These are phyloP conservation scores for Leccinum aurantiacum DNA, from an alignment of 768 basidiomycete species.

Conservation along the genomic window DNA sequence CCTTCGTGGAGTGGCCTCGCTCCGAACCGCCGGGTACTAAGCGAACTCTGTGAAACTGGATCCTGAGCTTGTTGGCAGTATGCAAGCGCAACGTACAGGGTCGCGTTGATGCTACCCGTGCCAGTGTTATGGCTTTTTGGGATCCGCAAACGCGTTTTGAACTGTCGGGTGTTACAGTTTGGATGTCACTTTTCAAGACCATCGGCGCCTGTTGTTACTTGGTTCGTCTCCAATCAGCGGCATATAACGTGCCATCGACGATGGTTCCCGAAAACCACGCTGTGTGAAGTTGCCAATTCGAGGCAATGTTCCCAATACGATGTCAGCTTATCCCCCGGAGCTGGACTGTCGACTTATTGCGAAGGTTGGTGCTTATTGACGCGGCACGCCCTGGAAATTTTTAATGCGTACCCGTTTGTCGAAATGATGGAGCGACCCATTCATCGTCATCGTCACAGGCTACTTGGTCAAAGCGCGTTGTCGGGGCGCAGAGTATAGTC, in stretches of 20 bases:
- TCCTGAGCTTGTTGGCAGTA: background rate
- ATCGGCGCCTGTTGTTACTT: background rate
- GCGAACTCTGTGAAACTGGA: no score
- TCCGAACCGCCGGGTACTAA: background rate
- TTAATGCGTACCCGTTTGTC: background rate
- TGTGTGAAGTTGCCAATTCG: background rate
- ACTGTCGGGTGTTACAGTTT: background rate
- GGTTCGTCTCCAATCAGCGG: background rate
- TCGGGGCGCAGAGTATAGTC: background rate
- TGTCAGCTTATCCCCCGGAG: background rate
- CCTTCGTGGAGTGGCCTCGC: background rate
- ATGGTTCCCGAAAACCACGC: background rate
- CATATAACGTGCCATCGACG: background rate
- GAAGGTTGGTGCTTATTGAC: background rate
- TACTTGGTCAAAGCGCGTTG: background rate
- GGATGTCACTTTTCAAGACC: background rate
- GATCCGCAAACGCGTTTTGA: background rate
- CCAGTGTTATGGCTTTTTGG: background rate
- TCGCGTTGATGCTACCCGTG: background rate
- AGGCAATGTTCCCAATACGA: background rate
- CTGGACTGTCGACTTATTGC: background rate
- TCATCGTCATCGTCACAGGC: background rate
- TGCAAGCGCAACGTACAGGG: background rate
- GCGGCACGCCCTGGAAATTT: background rate
- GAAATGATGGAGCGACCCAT: background rate